phyloP scores from a whole-genome alignment of 176 grass and related monocot genomes.

The Sorghum bicolor region Sorghum_bicolor_NCBIv3 NC_012873.2:8018501-8019000 shows the following conservation, averaged over 20 bases:
- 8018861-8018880: neutral
- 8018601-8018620: neutral
- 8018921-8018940: slow-evolving; percentile 94
- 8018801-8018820: slow-evolving; percentile 98
- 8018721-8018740: slow-evolving; percentile 90
- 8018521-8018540: neutral
- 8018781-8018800: slow-evolving; percentile 89
- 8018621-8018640: neutral
- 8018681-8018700: neutral
- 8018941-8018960: slow-evolving; percentile 81
- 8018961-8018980: slow-evolving; percentile 38
- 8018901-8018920: slow-evolving; percentile 87
- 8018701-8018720: neutral
- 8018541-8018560: neutral
- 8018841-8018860: neutral
- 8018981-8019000: slow-evolving; percentile 16
- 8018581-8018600: neutral
- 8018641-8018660: neutral
- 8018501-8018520: neutral
- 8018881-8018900: slow-evolving; percentile 56
- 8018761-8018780: slow-evolving; percentile 96
- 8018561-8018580: neutral
- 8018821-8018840: neutral
- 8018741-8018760: slow-evolving; percentile 54
- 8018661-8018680: neutral